Base-by-base conservation (phyloP, 2,329 filamentous ascomycete species). In the Penicillium crustosum region DNA sequence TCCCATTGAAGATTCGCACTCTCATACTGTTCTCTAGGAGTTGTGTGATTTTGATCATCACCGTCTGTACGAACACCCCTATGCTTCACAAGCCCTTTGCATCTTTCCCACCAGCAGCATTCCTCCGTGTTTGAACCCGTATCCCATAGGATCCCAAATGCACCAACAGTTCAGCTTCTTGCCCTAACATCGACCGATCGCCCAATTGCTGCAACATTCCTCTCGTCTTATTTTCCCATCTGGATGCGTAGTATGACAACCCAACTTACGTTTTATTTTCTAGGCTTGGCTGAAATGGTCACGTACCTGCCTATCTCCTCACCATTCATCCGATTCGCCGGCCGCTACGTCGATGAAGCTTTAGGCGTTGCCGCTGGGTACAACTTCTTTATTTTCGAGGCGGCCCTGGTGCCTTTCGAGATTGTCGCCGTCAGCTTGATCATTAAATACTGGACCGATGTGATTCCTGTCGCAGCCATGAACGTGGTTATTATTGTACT, bases 371-470 rank as follows among this genome's bases (percentile, higher is more conserved):
- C 77, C 23, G 75, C 75, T 19, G 78, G 77, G 5, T 81, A 78
- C 70, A 82, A 82, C 61, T 82, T 81, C 64, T 82, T 82, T 67
- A 67, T 83, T 48, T 80, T 80, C 57, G 77, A 81, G 68, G 80
- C 78, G 7, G 73, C 78, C 7, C 69, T 82, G 48, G 78, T 83
- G 4, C 81, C 81, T 0, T 83, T 82, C 53, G 81, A 83, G 62
- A 77, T 82, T 42, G 78, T 79, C 13, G 81, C 81, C 5, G 75
- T 80, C 66, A 81, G 77, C 55, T 68, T 81, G 49, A 79, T 83
- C 23, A 74, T 83, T 56, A 74, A 76, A 23, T 83, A 78, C 61
- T 83, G 81, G 81, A 81, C 71, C 23, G 71, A 77, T 55, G 68
- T 69, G 15, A 75, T 81, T 1, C 80, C 80, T 5, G 74, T 76